Percentiles rank a stretch among this genome's conserved stretches.
These are phyloP conservation scores for Aspergillus alliaceus DNA, from an alignment of 2,329 filamentous ascomycete species.

Conservation along the genomic window DNA sequence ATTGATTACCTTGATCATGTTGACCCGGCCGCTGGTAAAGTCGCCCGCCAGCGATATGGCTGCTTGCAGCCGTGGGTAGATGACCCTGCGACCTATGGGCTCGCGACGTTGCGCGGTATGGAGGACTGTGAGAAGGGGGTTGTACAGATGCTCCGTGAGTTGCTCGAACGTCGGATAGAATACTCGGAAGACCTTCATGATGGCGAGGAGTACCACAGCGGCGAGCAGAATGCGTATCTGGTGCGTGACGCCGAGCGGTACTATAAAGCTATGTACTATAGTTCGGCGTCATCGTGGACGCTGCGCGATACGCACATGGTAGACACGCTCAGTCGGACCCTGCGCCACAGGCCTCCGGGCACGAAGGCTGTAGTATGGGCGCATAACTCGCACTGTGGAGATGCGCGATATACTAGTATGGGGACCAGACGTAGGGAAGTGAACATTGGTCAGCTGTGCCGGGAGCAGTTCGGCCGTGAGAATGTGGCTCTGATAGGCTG, in stretches of 20 bases:
- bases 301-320: slow-evolving; percentile 56
- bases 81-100: slow-evolving; percentile 51
- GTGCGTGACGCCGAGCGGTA: slow-evolving; percentile 53
- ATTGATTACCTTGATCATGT: slow-evolving; percentile 50
- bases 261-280: slow-evolving; percentile 55
- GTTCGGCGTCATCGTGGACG: slow-evolving; percentile 51
- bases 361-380: slow-evolving; percentile 55
- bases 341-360: slow-evolving; percentile 40
- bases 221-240: slow-evolving; percentile 53
- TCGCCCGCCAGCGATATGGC: slow-evolving; percentile 48
- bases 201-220: slow-evolving; percentile 51
- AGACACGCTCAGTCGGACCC: slow-evolving; percentile 46
- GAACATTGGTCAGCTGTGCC: slow-evolving; percentile 57
- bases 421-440: slow-evolving; percentile 45
- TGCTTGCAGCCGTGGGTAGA: slow-evolving; percentile 52
- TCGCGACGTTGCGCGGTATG: slow-evolving; percentile 43
- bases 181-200: slow-evolving; percentile 36
- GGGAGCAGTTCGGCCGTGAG: slow-evolving; percentile 42
- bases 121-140: slow-evolving; percentile 49
- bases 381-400: slow-evolving; percentile 56
- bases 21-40: slow-evolving; percentile 45
- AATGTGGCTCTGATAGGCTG: slow-evolving; percentile 49
- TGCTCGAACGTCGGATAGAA: slow-evolving; percentile 46
- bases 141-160: slow-evolving; percentile 46
- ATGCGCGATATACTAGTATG: slow-evolving; percentile 55